phyloP scores from a whole-genome alignment of 1,284 basidiomycete genomes.

The Boletus subluridellus region DNA sequence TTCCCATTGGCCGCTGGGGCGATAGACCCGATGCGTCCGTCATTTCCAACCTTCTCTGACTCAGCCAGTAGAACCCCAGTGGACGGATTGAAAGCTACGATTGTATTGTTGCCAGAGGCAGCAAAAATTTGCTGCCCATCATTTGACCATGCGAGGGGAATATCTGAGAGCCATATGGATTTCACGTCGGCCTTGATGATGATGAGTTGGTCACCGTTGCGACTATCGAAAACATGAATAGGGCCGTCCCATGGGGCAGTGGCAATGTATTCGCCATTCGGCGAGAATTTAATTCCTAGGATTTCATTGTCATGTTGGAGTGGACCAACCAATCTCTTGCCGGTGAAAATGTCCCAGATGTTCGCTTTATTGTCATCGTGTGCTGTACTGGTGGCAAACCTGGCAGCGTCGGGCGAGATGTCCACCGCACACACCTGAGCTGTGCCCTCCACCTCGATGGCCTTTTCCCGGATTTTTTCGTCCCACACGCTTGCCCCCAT shows the following conservation, averaged over 20 bases:
- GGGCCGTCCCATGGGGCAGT: not conserved
- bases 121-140: not conserved
- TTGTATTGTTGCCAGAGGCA: not conserved
- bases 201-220: too few relatives aligned
- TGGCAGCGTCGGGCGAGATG: not conserved
- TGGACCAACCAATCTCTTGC: not conserved
- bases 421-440: not conserved
- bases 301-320: not conserved
- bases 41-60: too few relatives aligned
- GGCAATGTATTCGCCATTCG: not conserved
- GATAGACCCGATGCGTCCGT: not conserved
- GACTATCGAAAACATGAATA: too few relatives aligned
- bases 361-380: rapidly evolving
- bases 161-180: too few relatives aligned
- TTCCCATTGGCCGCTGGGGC: not conserved
- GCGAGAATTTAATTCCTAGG: not conserved
- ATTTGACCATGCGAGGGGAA: not conserved
- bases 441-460: not conserved
- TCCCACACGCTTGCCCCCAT: not conserved
- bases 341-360: not conserved
- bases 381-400: not conserved
- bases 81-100: not conserved
- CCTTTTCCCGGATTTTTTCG: not conserved
- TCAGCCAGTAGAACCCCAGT: not conserved
- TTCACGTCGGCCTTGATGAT: too few relatives aligned